A percentile compares a stretch with the other conserved stretches of the same genome.
Evolutionary conservation across 2,329 filamentous ascomycete species (phyloP).

Genomic region (Alternaria gansuensis): DNA sequence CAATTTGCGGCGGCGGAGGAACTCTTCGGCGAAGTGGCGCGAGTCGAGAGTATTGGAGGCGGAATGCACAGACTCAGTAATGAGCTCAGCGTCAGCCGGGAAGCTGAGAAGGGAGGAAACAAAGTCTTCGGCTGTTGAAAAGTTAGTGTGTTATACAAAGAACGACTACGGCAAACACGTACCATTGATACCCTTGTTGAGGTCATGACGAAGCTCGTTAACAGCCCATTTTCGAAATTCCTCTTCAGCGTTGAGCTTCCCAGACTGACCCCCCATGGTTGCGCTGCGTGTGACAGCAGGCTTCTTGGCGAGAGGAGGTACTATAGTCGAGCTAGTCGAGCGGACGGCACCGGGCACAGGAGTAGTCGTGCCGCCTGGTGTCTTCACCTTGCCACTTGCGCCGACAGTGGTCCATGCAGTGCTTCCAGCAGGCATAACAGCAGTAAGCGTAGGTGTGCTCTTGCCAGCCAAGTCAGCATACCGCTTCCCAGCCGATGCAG

Average conservation of each 20-base stretch:
- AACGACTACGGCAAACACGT: conserved; percentile 40
- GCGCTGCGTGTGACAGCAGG: conserved; percentile 62
- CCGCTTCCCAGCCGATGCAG: conserved; percentile 72
- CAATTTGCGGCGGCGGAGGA: conserved; percentile 88
- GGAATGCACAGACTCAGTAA: conserved; percentile 88
- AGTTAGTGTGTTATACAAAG: conserved; percentile 27
- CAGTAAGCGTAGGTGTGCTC: conserved; percentile 57
- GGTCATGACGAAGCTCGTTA: conserved; percentile 77
- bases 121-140: conserved; percentile 75
- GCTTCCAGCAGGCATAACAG: conserved; percentile 55
- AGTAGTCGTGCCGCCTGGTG: conserved; percentile 68
- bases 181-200: conserved; percentile 74
- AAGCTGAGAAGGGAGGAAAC: conserved; percentile 77
- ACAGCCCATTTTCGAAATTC: conserved; percentile 96
- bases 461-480: conserved; percentile 96
- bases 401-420: conserved; percentile 94
- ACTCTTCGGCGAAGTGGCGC: conserved; percentile 92
- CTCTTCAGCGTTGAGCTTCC: conserved; percentile 74
- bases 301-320: conserved; percentile 60
- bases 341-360: conserved; percentile 58
- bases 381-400: conserved; percentile 89
- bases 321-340: conserved; percentile 57
- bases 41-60: conserved; percentile 90
- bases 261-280: conserved; percentile 55
- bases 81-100: conserved; percentile 79